phyloP scores from a whole-genome alignment of 306 rosid genomes.

The Senna siamea region DNA sequence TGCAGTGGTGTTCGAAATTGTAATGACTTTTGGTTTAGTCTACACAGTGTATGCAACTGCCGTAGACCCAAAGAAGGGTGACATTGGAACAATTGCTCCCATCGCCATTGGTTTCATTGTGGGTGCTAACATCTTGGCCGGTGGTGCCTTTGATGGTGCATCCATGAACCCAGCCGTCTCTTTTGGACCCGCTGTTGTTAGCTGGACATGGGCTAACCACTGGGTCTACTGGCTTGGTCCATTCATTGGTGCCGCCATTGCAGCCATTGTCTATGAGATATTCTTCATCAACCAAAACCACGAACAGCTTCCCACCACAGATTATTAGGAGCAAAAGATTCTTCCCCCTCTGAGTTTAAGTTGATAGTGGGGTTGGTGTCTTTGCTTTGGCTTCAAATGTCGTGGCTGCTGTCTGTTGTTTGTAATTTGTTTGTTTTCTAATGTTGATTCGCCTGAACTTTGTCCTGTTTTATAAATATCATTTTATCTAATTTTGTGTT shows the following conservation, averaged over 20 bases:
- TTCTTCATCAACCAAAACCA: slow-evolving; percentile 64
- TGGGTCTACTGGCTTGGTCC: slow-evolving; percentile 91
- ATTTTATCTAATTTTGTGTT: slow-evolving; percentile 24
- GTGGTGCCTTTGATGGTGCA: slow-evolving; percentile 85
- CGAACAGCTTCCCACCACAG: slow-evolving; percentile 61
- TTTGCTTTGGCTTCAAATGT: slow-evolving; percentile 35
- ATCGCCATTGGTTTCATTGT: slow-evolving; percentile 85
- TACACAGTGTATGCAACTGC: slow-evolving; percentile 85
- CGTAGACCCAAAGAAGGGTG: slow-evolving; percentile 72
- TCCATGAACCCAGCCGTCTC: slow-evolving; percentile 93
- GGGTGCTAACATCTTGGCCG: slow-evolving; percentile 81
- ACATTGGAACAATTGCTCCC: slow-evolving; percentile 74
- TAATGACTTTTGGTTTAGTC: slow-evolving; percentile 79
- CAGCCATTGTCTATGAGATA: slow-evolving; percentile 60
- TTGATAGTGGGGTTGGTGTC: slow-evolving; percentile 31
- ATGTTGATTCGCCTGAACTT: slow-evolving; percentile 37
- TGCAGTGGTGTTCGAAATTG: slow-evolving; percentile 75
- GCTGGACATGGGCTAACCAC: slow-evolving; percentile 74
- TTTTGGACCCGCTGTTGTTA: slow-evolving; percentile 84
- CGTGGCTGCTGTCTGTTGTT: slow-evolving; percentile 35
- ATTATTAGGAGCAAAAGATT: slow-evolving; percentile 38
- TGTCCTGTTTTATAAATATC: slow-evolving; percentile 36
- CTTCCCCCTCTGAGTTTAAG: neutral
- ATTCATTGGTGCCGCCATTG: slow-evolving; percentile 62
- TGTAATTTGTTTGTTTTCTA: slow-evolving; percentile 40